Conservation (phyloP, 176 grass and related monocot genomes). For the Triticum turgidum region DNA sequence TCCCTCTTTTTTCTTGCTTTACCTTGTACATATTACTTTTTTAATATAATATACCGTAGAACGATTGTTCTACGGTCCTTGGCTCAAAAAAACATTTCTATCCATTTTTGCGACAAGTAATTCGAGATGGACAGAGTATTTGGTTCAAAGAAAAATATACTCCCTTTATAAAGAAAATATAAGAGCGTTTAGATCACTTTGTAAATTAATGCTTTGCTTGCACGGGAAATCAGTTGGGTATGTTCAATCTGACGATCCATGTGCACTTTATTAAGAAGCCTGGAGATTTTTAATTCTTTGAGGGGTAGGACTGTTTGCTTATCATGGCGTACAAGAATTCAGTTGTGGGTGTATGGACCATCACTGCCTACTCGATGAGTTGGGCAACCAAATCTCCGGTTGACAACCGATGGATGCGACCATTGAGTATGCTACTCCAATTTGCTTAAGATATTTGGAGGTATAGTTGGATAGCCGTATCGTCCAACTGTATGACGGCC, state of each 20-base stretch:
- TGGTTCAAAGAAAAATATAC: too few relatives aligned
- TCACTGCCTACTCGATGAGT: not conserved
- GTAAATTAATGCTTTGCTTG: not conserved
- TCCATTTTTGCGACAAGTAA: too few relatives aligned
- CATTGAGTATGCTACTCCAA: not conserved
- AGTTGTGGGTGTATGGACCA: not conserved
- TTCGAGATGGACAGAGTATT: too few relatives aligned
- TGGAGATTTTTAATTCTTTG: not conserved
- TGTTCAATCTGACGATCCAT: not conserved
- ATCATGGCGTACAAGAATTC: not conserved
- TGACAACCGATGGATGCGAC: not conserved
- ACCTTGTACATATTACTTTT: too few relatives aligned
- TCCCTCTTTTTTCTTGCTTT: too few relatives aligned
- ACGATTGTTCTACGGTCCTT: too few relatives aligned
- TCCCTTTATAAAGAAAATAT: too few relatives aligned
- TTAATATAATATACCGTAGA: too few relatives aligned
- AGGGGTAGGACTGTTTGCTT: not conserved
- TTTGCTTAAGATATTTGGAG: conserved; percentile 4
- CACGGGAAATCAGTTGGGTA: not conserved
- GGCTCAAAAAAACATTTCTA: too few relatives aligned
- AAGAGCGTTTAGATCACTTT: too few relatives aligned
- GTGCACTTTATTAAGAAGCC: not conserved
- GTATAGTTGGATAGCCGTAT: not conserved
- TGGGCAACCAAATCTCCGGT: not conserved
- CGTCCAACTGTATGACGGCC: not conserved